phyloP scores from a whole-genome alignment of 2,329 filamentous ascomycete genomes.

The Sarocladium brachiariae region DNA sequence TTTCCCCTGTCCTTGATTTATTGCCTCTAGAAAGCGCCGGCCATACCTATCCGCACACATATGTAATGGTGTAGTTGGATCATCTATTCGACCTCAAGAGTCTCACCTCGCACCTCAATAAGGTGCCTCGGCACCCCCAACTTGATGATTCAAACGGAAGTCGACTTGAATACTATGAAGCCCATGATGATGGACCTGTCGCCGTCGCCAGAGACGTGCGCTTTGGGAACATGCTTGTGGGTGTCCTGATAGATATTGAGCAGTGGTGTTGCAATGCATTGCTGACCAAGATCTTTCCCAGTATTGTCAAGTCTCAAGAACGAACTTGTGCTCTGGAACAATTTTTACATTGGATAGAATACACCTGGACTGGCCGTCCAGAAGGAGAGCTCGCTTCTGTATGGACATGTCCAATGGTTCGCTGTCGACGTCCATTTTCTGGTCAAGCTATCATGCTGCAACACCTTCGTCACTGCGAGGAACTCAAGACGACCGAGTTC shows the following conservation, averaged over 20 bases:
- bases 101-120: no score
- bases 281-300: constrained; percentile 24
- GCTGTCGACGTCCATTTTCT: constrained; percentile 41
- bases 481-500: constrained; percentile 45
- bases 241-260: no score
- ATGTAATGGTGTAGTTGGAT: no score
- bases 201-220: neutral
- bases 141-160: constrained; percentile 25
- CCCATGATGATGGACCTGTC: neutral
- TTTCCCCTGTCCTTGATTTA: no score
- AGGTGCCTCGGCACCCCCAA: constrained; percentile 13
- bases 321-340: constrained; percentile 43
- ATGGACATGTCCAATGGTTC: constrained; percentile 44
- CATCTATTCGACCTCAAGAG: no score
- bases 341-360: constrained; percentile 51
- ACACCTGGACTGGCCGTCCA: constrained; percentile 44
- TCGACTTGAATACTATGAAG: neutral
- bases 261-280: constrained; percentile 28
- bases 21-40: no score
- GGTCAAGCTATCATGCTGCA: constrained; percentile 48
- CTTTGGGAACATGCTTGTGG: neutral
- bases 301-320: neutral
- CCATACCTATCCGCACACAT: no score
- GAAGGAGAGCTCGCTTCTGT: constrained; percentile 41
- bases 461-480: constrained; percentile 42